Evolutionary conservation across 2,329 filamentous ascomycete species (phyloP).

Genomic region (Ceratocystiopsis brevicomis): DNA sequence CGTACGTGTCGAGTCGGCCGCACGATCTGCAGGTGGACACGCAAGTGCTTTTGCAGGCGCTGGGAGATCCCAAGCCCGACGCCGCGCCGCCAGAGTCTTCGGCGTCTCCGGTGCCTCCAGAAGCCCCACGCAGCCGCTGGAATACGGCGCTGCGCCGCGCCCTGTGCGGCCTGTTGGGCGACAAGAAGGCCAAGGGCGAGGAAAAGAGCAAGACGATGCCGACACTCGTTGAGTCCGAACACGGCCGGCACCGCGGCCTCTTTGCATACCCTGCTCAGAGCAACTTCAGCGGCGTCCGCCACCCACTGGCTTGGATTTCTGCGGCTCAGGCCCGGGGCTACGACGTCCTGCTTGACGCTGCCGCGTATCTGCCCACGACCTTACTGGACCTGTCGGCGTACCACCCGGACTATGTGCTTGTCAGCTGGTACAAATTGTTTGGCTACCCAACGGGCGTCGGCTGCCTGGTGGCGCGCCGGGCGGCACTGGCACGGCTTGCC

Average conservation of each 20-base stretch:
- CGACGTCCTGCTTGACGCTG: slow-evolving; percentile 22
- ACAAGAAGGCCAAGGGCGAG: not conserved
- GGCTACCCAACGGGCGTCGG: slow-evolving; percentile 24
- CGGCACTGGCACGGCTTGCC: slow-evolving; percentile 14
- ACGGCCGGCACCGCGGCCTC: slow-evolving; percentile 13
- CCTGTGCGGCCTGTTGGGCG: slow-evolving; percentile 1
- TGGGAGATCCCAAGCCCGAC: slow-evolving; percentile 6
- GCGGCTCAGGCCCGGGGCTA: slow-evolving; percentile 19
- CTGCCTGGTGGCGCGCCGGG: slow-evolving; percentile 18
- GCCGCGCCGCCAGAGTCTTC: not conserved
- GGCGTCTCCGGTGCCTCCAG: too few species aligned
- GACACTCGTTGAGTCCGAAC: slow-evolving; percentile 1
- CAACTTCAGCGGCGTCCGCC: slow-evolving; percentile 25
- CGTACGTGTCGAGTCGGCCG: slow-evolving; percentile 15
- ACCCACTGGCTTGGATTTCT: slow-evolving; percentile 19
- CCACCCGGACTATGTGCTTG: slow-evolving; percentile 20
- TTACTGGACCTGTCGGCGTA: slow-evolving; percentile 16
- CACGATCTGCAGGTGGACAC: slow-evolving; percentile 15
- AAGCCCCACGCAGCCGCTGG: not conserved
- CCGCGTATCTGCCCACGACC: slow-evolving; percentile 20
- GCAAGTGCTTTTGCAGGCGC: slow-evolving; percentile 10
- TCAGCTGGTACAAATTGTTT: slow-evolving; percentile 25
- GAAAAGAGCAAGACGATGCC: not conserved
- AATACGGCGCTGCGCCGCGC: not conserved
- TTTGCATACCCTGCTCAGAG: slow-evolving; percentile 28